phyloP scores from a whole-genome alignment of 1,284 basidiomycete species.

The Apiotrichum siamense region DNA sequence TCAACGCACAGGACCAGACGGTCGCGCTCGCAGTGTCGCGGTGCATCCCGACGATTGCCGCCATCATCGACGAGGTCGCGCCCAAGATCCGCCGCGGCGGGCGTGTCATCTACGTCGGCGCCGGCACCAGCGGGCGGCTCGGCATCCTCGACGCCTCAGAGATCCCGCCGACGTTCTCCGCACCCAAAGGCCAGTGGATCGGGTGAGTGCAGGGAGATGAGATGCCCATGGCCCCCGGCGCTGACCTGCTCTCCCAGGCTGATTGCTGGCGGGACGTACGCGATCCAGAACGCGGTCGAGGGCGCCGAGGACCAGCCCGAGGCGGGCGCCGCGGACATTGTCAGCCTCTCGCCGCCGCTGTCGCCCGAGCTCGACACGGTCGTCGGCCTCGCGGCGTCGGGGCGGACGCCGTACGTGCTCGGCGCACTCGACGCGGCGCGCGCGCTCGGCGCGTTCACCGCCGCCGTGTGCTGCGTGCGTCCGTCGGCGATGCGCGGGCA shows the following conservation, averaged over 20 bases:
- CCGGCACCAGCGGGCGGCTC: slow-evolving; percentile 18
- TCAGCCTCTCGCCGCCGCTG: slow-evolving; percentile 10
- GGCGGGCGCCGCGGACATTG: slow-evolving; percentile 6
- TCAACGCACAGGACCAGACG: slow-evolving; percentile 20
- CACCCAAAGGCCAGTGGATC: slow-evolving; percentile 16
- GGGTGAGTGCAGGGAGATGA: background rate
- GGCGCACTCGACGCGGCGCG: slow-evolving; percentile 14
- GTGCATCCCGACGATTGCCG: slow-evolving; percentile 12
- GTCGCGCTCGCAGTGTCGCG: slow-evolving; percentile 14
- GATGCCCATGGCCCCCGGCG: background rate
- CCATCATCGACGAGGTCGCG: slow-evolving; percentile 16
- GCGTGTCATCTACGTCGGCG: slow-evolving; percentile 21
- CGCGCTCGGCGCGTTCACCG: slow-evolving; percentile 10
- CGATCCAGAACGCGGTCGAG: slow-evolving; percentile 18
- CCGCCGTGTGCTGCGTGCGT: slow-evolving; percentile 13
- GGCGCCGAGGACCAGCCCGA: slow-evolving; percentile 20
- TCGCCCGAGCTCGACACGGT: slow-evolving; percentile 11
- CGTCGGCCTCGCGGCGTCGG: slow-evolving; percentile 20
- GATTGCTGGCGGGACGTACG: slow-evolving; percentile 17
- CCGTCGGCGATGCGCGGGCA: slow-evolving; percentile 5
- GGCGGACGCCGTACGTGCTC: slow-evolving; percentile 23
- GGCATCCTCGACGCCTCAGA: slow-evolving; percentile 25
- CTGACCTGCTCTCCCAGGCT: background rate
- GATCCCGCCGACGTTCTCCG: slow-evolving; percentile 22
- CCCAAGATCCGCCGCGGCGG: slow-evolving; percentile 15